Evolutionary conservation across 768 basidiomycete species (phyloP), one percentile per base, ranked within the genome.

Genomic region (Neoboletus magnificus): DNA sequence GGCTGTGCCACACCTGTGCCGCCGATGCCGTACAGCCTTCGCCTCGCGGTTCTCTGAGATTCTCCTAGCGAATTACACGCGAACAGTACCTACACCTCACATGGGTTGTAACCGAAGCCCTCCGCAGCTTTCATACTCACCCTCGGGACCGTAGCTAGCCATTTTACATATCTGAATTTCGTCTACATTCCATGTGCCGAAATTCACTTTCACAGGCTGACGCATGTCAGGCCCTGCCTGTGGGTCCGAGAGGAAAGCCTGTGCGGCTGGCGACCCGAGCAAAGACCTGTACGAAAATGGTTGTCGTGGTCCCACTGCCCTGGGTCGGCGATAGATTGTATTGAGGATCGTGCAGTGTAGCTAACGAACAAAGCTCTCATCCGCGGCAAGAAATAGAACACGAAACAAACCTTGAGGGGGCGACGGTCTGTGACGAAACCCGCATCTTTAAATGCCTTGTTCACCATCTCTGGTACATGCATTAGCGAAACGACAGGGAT

Each of bases 141-240:
- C 84, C 56, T 85, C 77, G 0, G 74, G 74, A 0, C 82, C 85
- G 59, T 77, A 77, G 60, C 86, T 87, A 0, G 87, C 85, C 87
- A 89, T 87, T 42, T 77, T 73, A 73, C 86, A 89, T 32, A 89
- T 73, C 65, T 89, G 82, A 12, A 89, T 69, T 58, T 83, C 80
- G 32, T 76, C 66, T 9, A 87, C 78, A 1, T 62, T 48, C 74
- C 82, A 87, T 1, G 70, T 61, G 0, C 87, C 87, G 22, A 88
- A 74, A 35, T 81, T 60, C 23, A 83, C 75, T 5, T 55, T 49
- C 42, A 72, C 63, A 18, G 66, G 74, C 20, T n/a, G 63, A 9
- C 54, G 59, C 48, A 45, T 42, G 53, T 58, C 44, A 18, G 43
- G 39, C 25, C 41, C 51, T 29, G 23, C 22, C 12, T 10, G 30